Percentiles rank a stretch among this genome's conserved stretches.
These are phyloP conservation scores for Alternaria triticimaculans DNA, from an alignment of 2,329 filamentous ascomycete genomes.

Conservation along the genomic window DNA sequence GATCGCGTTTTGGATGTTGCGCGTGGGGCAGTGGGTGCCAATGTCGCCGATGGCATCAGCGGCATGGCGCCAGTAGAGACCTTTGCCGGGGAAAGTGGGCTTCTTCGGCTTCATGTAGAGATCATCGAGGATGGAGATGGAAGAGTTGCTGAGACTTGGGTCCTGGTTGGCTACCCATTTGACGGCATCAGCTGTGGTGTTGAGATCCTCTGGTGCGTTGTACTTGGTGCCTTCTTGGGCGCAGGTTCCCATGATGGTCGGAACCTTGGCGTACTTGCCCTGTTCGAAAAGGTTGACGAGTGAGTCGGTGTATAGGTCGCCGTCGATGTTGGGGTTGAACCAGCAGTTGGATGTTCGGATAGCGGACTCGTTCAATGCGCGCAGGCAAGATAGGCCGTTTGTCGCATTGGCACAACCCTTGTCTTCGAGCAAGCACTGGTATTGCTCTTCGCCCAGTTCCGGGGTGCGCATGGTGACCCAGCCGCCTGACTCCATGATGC, in stretches of 20 bases:
- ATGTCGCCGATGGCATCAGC: constrained; percentile 69
- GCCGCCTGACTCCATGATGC: constrained; percentile 61
- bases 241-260: constrained; percentile 62
- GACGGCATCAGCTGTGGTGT: constrained; percentile 58
- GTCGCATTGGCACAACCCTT: constrained; percentile 53
- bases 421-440: constrained; percentile 59
- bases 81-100: constrained; percentile 54
- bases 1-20: constrained; percentile 59
- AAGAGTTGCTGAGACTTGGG: constrained; percentile 58
- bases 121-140: constrained; percentile 60
- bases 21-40: constrained; percentile 68
- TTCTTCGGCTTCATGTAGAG: constrained; percentile 61
- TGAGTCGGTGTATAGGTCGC: constrained; percentile 58
- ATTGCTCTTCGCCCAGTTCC: constrained; percentile 58
- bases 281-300: constrained; percentile 57
- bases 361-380: constrained; percentile 50
- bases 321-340: constrained; percentile 61
- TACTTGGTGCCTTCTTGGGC: constrained; percentile 68
- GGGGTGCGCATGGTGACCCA: constrained; percentile 59
- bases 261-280: constrained; percentile 60
- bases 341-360: constrained; percentile 52
- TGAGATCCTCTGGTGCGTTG: constrained; percentile 61
- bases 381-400: constrained; percentile 57
- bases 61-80: constrained; percentile 65
- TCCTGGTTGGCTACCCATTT: constrained; percentile 66